Evolutionary conservation across 2,329 filamentous ascomycete genomes (phyloP).

Genomic region (Phaeophleospora eucalypticola): DNA sequence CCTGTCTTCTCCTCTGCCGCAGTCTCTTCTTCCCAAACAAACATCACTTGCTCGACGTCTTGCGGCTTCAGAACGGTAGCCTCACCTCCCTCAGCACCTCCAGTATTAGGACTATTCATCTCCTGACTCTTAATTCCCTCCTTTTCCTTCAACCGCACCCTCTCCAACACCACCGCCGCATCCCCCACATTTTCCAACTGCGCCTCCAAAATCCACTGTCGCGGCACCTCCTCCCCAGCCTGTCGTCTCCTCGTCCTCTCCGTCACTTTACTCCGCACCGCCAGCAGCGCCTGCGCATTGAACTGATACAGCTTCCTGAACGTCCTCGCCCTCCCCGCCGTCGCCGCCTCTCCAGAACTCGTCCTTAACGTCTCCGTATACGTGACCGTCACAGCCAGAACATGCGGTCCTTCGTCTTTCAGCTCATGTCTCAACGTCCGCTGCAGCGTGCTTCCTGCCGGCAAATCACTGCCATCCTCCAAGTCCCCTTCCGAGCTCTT

Average conservation of each 20-base stretch:
- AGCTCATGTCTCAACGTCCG: constrained; percentile 80
- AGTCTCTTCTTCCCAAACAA: constrained; percentile 55
- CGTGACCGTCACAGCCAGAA: constrained; percentile 86
- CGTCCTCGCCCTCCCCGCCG: constrained; percentile 65
- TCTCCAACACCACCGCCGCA: constrained; percentile 72
- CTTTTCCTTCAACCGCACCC: constrained; percentile 28
- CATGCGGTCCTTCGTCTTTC: constrained; percentile 90
- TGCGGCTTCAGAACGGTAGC: constrained; percentile 53
- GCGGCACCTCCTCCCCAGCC: constrained; percentile 38
- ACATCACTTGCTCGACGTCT: constrained; percentile 63
- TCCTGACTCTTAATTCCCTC: constrained; percentile 25
- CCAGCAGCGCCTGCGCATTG: constrained; percentile 81
- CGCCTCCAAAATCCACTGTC: constrained; percentile 75
- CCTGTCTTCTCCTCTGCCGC: constrained; percentile 40
- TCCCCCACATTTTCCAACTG: constrained; percentile 95
- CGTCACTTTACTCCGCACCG: constrained; percentile 85
- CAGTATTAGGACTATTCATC: too few species aligned
- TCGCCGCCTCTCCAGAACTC: constrained; percentile 42
- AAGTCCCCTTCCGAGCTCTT: constrained; percentile 43
- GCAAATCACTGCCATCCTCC: constrained; percentile 38
- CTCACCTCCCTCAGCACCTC: constrained; percentile 29
- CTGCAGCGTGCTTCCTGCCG: constrained; percentile 67
- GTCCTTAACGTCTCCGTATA: constrained; percentile 72
- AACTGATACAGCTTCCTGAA: constrained; percentile 98
- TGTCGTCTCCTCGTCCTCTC: constrained; percentile 43